These are phyloP conservation scores for Coniosporium apollinis DNA, from an alignment of 495 filamentous ascomycete genomes.

Conservation along the genomic window DNA sequence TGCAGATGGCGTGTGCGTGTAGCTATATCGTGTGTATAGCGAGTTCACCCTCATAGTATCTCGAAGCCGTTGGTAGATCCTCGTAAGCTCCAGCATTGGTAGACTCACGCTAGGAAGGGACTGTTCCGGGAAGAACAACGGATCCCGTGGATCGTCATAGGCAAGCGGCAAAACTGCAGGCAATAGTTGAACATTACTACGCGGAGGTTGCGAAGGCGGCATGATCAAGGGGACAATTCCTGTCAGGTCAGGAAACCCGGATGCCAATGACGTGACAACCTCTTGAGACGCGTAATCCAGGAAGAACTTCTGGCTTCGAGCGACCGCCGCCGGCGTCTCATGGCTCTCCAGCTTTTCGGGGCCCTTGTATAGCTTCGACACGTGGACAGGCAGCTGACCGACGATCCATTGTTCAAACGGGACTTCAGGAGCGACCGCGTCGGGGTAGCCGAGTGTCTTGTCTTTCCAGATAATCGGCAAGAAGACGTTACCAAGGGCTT, in stretches of 20 bases:
- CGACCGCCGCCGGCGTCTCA: not conserved
- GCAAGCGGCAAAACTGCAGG: not conserved
- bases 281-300: conserved; percentile 41
- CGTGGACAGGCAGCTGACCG: conserved; percentile 23
- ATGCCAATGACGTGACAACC: conserved; percentile 43
- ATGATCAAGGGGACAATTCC: not conserved
- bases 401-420: conserved; percentile 51
- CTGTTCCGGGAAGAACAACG: not conserved
- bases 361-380: conserved; percentile 27
- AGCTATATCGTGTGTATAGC: conserved; percentile 35
- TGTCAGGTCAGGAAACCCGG: conserved; percentile 31
- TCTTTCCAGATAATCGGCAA: conserved; percentile 90
- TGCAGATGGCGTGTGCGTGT: conserved; percentile 18
- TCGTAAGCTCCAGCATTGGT: conserved; percentile 44
- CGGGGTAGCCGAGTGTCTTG: conserved; percentile 66
- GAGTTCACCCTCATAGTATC: conserved; percentile 61
- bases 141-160: not conserved
- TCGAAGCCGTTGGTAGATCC: conserved; percentile 62
- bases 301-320: conserved; percentile 34
- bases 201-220: no score
- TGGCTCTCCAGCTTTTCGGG: conserved; percentile 8
- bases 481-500: conserved; percentile 90
- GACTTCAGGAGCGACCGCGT: conserved; percentile 37
- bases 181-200: not conserved
- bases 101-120: not conserved